A percentile compares a stretch with the other conserved stretches of the same genome.
These are phyloP conservation scores for Evansstolkia leycettana DNA, from an alignment of 495 filamentous ascomycete genomes.

Conservation along the genomic window DNA sequence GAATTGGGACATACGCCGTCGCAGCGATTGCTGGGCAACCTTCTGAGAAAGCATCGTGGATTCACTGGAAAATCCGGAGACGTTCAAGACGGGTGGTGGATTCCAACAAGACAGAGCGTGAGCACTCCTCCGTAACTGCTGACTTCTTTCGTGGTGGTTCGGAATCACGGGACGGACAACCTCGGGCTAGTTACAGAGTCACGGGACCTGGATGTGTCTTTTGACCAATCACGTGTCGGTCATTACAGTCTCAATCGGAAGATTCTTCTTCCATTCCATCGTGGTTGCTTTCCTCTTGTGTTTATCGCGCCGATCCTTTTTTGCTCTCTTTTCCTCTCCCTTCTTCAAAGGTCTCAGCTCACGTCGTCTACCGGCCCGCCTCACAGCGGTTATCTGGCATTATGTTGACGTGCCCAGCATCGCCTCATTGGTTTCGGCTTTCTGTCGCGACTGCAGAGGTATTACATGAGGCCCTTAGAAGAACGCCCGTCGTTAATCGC, in stretches of 20 bases:
- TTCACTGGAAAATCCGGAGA: background rate
- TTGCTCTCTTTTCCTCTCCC: slow-evolving; percentile 3
- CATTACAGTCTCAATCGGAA: slow-evolving; percentile 27
- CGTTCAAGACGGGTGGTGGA: slow-evolving; percentile 8
- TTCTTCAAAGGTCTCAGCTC: slow-evolving; percentile 34
- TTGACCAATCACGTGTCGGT: slow-evolving; percentile 23
- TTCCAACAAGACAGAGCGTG: slow-evolving; percentile 7
- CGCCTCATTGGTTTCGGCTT: slow-evolving; percentile 36
- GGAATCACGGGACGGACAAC: slow-evolving; percentile 33
- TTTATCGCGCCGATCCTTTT: slow-evolving; percentile 5
- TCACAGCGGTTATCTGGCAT: slow-evolving; percentile 19
- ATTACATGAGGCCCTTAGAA: slow-evolving; percentile 30
- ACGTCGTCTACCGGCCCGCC: slow-evolving; percentile 23
- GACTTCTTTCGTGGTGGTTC: slow-evolving; percentile 13
- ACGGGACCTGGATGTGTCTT: no score
- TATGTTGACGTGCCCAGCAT: slow-evolving; percentile 29
- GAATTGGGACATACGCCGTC: slow-evolving; percentile 46
- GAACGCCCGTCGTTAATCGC: slow-evolving; percentile 48
- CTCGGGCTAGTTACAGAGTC: slow-evolving; percentile 27
- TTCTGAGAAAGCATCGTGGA: slow-evolving; percentile 54
- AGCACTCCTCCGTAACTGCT: slow-evolving; percentile 9
- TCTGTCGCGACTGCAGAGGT: slow-evolving; percentile 35
- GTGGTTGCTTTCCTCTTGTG: slow-evolving; percentile 3
- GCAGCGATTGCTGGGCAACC: slow-evolving; percentile 52
- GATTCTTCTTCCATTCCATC: slow-evolving; percentile 23